Conservation (phyloP, 225 moss, liverwort and hornwort genomes). For the Physcomitrium patens region DNA sequence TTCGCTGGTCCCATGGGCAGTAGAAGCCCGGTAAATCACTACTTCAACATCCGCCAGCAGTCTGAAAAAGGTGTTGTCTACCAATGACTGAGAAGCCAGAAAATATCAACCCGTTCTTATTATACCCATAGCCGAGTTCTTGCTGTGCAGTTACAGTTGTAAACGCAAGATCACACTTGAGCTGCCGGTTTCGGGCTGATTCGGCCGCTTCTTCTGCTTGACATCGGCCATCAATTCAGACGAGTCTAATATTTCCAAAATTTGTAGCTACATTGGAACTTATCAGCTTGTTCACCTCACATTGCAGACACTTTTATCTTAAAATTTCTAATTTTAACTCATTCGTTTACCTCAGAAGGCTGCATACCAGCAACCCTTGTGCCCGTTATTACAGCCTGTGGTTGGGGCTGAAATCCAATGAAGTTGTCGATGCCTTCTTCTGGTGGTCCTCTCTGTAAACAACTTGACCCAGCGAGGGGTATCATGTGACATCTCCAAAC, state of each 20-base stretch:
- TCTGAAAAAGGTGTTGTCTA: constrained; percentile 29
- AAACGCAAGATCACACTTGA: background rate
- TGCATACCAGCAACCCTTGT: background rate
- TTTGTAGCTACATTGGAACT: too few relatives aligned
- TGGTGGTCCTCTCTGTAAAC: constrained; percentile 33
- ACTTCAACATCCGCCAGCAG: constrained; percentile 24
- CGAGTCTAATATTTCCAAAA: background rate
- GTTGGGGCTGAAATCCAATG: background rate
- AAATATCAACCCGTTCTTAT: constrained; percentile 2
- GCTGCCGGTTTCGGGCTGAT: background rate
- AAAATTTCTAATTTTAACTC: too few relatives aligned
- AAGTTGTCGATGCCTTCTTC: constrained; percentile 31
- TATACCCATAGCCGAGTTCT: background rate
- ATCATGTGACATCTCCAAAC: constrained; percentile 49
- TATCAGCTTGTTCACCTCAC: too few relatives aligned
- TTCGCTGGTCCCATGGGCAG: constrained; percentile 40
- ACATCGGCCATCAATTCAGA: background rate
- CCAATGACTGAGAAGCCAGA: constrained; percentile 45
- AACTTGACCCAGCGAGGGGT: constrained; percentile 16
- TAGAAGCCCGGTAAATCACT: background rate
- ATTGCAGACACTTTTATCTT: too few relatives aligned
- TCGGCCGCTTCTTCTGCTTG: constrained; percentile 6
- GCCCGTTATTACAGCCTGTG: background rate
- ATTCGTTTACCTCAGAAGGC: background rate
- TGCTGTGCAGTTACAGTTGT: fast-evolving